phyloP scores from a whole-genome alignment of 1,139 yeast species.

The Yamadazyma siamensis region DNA sequence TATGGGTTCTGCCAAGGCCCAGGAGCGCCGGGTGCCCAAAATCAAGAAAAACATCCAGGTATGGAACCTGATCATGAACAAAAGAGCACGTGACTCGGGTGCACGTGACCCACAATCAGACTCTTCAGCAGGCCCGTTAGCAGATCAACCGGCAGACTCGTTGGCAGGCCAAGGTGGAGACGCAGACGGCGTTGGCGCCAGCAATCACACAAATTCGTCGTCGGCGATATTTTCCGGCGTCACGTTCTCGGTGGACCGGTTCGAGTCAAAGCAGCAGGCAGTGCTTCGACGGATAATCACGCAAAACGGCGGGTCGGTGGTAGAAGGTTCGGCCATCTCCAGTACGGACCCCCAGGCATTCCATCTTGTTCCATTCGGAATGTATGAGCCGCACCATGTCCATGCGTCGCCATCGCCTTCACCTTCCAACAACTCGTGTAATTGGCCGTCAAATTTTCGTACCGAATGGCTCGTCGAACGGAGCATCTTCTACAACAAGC shows the following conservation, averaged over 20 bases:
- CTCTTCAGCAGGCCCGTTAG: no score
- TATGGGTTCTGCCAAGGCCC: neutral
- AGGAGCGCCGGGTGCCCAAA: constrained; percentile 12
- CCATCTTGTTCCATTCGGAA: constrained; percentile 13
- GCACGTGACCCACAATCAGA: neutral
- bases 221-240: no score
- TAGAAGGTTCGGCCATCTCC: no score
- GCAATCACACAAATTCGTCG: no score
- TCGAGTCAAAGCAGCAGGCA: constrained; percentile 7
- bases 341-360: constrained; percentile 5
- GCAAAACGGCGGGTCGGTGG: constrained; percentile 41
- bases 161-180: no score
- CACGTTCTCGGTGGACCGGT: constrained; percentile 8
- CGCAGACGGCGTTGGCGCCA: no score
- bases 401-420: no score
- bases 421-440: neutral
- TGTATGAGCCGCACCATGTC: no score
- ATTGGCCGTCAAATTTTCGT: constrained; percentile 20
- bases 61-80: constrained; percentile 52
- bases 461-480: constrained; percentile 91
- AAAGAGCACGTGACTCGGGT: neutral
- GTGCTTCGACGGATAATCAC: constrained; percentile 27
- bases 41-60: constrained; percentile 25
- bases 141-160: no score
- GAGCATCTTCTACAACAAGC: constrained; percentile 56